Base-by-base conservation (phyloP, 768 basidiomycete genomes). In the Phlebiopsis gigantea region DNA sequence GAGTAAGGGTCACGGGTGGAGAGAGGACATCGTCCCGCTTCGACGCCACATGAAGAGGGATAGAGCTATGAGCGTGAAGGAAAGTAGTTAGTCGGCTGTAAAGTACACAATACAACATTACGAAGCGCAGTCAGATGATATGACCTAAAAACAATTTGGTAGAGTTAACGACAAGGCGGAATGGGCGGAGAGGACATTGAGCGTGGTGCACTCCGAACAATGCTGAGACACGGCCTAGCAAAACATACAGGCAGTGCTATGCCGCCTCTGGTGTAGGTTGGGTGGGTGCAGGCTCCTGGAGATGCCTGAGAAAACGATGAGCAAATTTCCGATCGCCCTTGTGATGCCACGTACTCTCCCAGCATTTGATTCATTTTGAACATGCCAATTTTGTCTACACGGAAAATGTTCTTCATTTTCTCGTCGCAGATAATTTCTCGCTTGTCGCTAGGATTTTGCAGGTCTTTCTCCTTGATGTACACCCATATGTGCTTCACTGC, bases 301-400 rank as follows among this genome's bases (percentile, higher is more conserved):
- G 49, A 57, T 67, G 64, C 15, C 65, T 65, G 25, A 10, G 22
- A 22, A 30, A 12, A 52, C 3, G 26, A 22, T 43, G 30, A 48
- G 48, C 53, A 22, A 19, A 21, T 14, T 7, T 5, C 24, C 9
- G 52, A 34, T 26, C 25, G 7, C 12, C 7, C 22, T 2, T 42
- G 21, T 30, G 9, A 47, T 28, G 9, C 5, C 21, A 73, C 81
- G 57, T 55, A 93, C 88, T 85, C 76, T 67, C 88, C 88, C 56
- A 96, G 74, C 25, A 87, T 79, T 71, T 95, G 93, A 78, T 95
- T 96, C 93, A 96, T 96, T 62, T 78, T 84, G 74, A 96, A 95
- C 92, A 95, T 95, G 71, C 91, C 84, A 56, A 97, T 82, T 68
- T 84, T 88, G 61, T 92, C 88, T 12, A 81, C 79, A 56, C 79